These are phyloP conservation scores for Cadophora gregata DNA, from an alignment of 2,329 filamentous ascomycete species.

Conservation along the genomic window DNA sequence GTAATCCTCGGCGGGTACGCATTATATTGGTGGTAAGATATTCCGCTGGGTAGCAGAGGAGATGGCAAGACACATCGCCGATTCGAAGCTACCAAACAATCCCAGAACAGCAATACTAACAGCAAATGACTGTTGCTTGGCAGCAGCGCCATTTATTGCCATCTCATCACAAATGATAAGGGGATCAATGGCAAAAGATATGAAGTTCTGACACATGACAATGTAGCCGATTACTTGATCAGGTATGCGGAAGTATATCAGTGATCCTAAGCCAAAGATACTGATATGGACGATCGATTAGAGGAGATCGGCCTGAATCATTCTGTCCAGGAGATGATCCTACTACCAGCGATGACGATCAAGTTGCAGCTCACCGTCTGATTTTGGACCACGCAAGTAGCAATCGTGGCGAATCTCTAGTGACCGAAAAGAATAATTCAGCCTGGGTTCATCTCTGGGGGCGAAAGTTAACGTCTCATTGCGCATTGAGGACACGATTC, in stretches of 20 bases:
- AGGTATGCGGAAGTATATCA: slow-evolving; percentile 61
- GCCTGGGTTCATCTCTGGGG: background rate
- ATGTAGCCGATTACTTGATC: slow-evolving; percentile 56
- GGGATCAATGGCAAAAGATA: slow-evolving; percentile 60
- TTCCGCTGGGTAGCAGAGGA: background rate
- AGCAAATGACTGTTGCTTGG: slow-evolving; percentile 1
- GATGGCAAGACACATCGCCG: background rate
- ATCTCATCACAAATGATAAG: slow-evolving; percentile 63
- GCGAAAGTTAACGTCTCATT: background rate
- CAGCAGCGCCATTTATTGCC: slow-evolving; percentile 54
- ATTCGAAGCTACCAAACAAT: background rate
- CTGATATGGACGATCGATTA: background rate
- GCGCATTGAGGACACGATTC: background rate
- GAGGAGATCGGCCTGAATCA: background rate
- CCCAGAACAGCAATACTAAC: slow-evolving; percentile 3
- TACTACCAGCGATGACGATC: background rate
- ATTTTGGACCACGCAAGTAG: background rate
- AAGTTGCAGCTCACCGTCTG: background rate
- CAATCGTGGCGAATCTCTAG: background rate
- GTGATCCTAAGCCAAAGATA: slow-evolving; percentile 47
- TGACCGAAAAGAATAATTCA: background rate
- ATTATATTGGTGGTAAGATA: background rate
- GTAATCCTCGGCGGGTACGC: background rate
- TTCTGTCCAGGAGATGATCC: background rate
- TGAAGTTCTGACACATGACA: slow-evolving; percentile 62